phyloP scores from a whole-genome alignment of 495 filamentous ascomycete genomes.

The Penicillium daleae region DNA sequence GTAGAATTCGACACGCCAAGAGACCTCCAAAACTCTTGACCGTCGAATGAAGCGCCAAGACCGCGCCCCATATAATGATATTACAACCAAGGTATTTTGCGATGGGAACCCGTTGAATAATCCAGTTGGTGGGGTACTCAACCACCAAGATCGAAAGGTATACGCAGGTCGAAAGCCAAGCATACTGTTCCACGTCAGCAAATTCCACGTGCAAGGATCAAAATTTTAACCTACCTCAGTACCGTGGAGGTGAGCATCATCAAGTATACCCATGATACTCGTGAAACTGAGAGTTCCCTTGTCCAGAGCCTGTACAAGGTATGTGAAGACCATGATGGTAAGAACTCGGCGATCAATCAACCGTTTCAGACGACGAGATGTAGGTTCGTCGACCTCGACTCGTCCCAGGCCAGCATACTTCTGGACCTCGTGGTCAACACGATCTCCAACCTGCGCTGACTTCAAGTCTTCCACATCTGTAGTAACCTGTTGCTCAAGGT shows the following conservation, averaged over 20 bases:
- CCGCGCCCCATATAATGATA: slow-evolving; percentile 62
- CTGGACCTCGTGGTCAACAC: slow-evolving; percentile 40
- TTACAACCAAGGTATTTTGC: slow-evolving; percentile 66
- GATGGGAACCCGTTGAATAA: slow-evolving; percentile 63
- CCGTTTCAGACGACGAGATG: slow-evolving; percentile 52
- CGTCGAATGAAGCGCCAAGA: slow-evolving; percentile 60
- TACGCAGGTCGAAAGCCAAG: slow-evolving; percentile 57
- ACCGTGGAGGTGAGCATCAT: slow-evolving; percentile 56
- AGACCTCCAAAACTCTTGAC: slow-evolving; percentile 60
- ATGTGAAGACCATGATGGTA: slow-evolving; percentile 53
- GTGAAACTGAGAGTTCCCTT: slow-evolving; percentile 72
- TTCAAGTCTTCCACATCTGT: background rate
- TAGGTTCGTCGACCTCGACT: slow-evolving; percentile 58
- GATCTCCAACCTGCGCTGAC: background rate
- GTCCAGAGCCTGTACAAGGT: slow-evolving; percentile 73
- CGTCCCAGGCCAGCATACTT: slow-evolving; percentile 59
- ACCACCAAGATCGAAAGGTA: slow-evolving; percentile 56
- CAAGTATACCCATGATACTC: slow-evolving; percentile 67
- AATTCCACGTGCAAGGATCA: background rate
- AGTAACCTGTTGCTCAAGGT: background rate
- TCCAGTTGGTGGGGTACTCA: slow-evolving; percentile 60
- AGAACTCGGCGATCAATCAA: slow-evolving; percentile 61
- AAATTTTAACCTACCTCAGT: slow-evolving; percentile 45
- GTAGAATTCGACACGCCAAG: slow-evolving; percentile 60
- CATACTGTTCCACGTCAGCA: slow-evolving; percentile 38